Conservation (phyloP, 1,284 basidiomycete genomes). For the Moesziomyces parantarcticus region DNA sequence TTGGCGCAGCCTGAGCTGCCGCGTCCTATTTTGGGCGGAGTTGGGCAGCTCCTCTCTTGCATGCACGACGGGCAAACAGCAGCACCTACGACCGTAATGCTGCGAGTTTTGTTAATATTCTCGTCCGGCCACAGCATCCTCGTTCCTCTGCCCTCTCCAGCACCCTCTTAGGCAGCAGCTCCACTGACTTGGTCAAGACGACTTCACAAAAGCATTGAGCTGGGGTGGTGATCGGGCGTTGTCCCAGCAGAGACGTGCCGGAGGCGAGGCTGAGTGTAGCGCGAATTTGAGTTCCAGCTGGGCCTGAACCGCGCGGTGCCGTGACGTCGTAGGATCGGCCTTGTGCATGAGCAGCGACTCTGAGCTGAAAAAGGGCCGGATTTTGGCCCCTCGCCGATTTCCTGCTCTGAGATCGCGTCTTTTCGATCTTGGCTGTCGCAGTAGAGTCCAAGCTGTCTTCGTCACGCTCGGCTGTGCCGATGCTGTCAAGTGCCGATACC, state of each 20-base stretch:
- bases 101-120: background rate
- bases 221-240: too few species aligned
- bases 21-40: background rate
- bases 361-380: background rate
- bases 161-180: too few species aligned
- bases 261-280: background rate
- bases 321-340: conserved; percentile 42
- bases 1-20: background rate
- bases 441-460: too few species aligned
- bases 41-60: background rate
- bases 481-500: too few species aligned
- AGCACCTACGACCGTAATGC: background rate
- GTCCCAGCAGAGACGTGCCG: background rate
- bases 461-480: too few species aligned
- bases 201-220: too few species aligned
- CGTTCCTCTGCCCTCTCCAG: too few species aligned
- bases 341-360: conserved; percentile 18
- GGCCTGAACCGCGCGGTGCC: background rate
- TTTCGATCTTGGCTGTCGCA: too few species aligned
- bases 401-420: too few species aligned
- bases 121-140: background rate
- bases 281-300: background rate
- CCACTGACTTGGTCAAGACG: too few species aligned
- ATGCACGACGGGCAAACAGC: background rate
- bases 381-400: too few species aligned